Percentiles rank a stretch among this genome's conserved stretches.
phyloP scores from a whole-genome alignment of 2,329 filamentous ascomycete genomes.

The Aaosphaeria pasadenensis region DNA sequence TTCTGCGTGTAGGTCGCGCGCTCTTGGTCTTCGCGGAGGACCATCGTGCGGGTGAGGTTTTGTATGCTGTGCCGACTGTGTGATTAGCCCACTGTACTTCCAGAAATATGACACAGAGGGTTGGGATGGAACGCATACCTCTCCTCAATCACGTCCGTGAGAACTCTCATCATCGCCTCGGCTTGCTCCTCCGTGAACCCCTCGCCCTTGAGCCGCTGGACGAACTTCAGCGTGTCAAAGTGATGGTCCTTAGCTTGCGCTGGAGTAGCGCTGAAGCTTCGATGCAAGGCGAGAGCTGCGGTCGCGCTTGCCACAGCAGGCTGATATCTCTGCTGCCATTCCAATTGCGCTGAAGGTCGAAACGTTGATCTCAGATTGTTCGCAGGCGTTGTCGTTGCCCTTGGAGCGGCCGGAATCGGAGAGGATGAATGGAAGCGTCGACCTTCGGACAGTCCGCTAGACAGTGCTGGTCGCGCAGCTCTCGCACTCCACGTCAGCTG shows the following conservation, averaged over 20 bases:
- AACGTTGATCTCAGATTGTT: background rate
- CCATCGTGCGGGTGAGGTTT: conserved; percentile 96
- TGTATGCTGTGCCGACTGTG: conserved; percentile 64
- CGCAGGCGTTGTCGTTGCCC: background rate
- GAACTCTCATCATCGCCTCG: conserved; percentile 96
- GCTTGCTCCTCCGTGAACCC: conserved; percentile 95
- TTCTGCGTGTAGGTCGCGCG: conserved; percentile 79
- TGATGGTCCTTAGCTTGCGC: conserved; percentile 73
- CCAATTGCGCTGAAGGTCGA: conserved; percentile 4
- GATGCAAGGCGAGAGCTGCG: conserved; percentile 9
- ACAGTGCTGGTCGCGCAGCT: conserved; percentile 16
- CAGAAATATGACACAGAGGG: background rate
- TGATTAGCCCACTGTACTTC: background rate
- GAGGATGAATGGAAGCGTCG: conserved; percentile 11
- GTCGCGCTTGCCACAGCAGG: conserved; percentile 4
- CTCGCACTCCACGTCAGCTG: conserved; percentile 33
- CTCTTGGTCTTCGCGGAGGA: conserved; percentile 87
- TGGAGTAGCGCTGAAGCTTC: conserved; percentile 66
- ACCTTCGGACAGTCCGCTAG: conserved; percentile 11
- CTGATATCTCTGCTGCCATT: conserved; percentile 2
- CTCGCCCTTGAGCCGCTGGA: conserved; percentile 82
- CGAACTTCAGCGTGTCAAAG: conserved; percentile 97
- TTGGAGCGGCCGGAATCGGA: conserved; percentile 7
- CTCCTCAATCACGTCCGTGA: conserved; percentile 96
- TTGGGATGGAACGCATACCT: conserved; percentile 50